Conservation (phyloP, 768 basidiomycete genomes). For the Hypsizygus marmoreus region DNA sequence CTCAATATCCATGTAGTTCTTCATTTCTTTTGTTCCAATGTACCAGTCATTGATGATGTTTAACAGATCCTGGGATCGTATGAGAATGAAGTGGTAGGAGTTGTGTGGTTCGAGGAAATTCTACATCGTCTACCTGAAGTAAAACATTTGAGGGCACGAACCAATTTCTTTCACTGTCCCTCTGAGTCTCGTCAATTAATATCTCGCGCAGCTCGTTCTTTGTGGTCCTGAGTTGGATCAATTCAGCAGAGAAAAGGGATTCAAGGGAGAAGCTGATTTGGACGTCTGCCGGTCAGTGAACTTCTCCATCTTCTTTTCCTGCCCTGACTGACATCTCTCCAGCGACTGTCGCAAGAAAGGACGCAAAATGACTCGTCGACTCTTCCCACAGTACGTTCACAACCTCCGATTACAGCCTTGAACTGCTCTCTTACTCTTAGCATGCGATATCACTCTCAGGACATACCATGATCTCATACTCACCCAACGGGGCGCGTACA, state of each 20-base stretch:
- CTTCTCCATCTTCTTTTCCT: too few relatives aligned
- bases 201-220: slow-evolving; percentile 3
- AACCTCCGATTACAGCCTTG: too few relatives aligned
- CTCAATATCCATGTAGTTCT: slow-evolving; percentile 22
- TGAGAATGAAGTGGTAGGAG: slow-evolving; percentile 20
- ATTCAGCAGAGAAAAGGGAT: too few relatives aligned
- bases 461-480: slow-evolving; percentile 30
- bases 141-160: slow-evolving; percentile 28
- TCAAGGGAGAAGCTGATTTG: too few relatives aligned
- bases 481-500: slow-evolving; percentile 17
- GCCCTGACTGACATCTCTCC: too few relatives aligned
- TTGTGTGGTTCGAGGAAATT: slow-evolving; percentile 34
- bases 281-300: too few relatives aligned
- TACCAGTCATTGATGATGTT: not conserved
- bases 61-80: slow-evolving; percentile 29
- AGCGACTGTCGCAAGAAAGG: slow-evolving; percentile 27
- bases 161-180: not conserved
- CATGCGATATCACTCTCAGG: slow-evolving; percentile 23
- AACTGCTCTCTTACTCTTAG: not conserved
- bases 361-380: slow-evolving; percentile 26
- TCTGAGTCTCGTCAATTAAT: not conserved
- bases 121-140: slow-evolving; percentile 34
- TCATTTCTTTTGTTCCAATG: not conserved
- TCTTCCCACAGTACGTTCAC: slow-evolving; percentile 24
- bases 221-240: slow-evolving; percentile 15